Conservation (phyloP, 768 basidiomycete species). For the Phanerochaete carnosa region DNA sequence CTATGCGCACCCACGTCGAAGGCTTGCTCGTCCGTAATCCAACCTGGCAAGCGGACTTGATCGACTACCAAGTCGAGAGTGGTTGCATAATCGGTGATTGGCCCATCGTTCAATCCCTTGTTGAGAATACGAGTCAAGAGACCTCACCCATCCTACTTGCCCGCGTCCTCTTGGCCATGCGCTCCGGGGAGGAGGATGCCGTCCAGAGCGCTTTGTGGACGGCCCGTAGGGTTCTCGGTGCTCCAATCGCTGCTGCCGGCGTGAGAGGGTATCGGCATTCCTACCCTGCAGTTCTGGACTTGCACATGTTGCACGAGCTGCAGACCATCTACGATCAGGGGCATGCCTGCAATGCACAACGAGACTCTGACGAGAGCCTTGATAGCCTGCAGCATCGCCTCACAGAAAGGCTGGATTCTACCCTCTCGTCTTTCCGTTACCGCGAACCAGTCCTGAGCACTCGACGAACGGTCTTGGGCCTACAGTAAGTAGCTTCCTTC, state of each 20-base stretch:
- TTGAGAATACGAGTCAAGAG: conserved; percentile 44
- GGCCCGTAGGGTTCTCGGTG: conserved; percentile 73
- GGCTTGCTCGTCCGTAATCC: conserved; percentile 86
- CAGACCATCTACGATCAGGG: conserved; percentile 55
- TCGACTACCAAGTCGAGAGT: conserved; percentile 87
- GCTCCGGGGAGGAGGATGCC: conserved; percentile 42
- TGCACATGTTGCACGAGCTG: conserved; percentile 86
- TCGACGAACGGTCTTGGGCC: conserved; percentile 73
- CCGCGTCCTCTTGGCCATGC: conserved; percentile 77
- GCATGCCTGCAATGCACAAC: neutral
- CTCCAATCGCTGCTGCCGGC: conserved; percentile 79
- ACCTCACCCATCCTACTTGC: conserved; percentile 72
- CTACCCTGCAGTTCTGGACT: conserved; percentile 80
- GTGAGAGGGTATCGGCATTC: conserved; percentile 78
- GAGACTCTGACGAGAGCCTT: conserved; percentile 35
- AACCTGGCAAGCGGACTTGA: conserved; percentile 73
- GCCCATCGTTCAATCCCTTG: conserved; percentile 70
- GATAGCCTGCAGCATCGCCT: conserved; percentile 47
- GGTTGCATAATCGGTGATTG: conserved; percentile 97
- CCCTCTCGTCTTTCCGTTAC: conserved; percentile 83
- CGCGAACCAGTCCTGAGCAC: conserved; percentile 89
- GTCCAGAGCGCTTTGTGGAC: conserved; percentile 51
- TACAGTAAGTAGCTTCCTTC: conserved; percentile 42
- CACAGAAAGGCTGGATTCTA: conserved; percentile 64
- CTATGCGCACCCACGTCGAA: conserved; percentile 88